A percentile compares a stretch with the other conserved stretches of the same genome.
These are phyloP conservation scores for Ceratobasidium theobromae DNA, from an alignment of 1,284 basidiomycete genomes.

Conservation along the genomic window DNA sequence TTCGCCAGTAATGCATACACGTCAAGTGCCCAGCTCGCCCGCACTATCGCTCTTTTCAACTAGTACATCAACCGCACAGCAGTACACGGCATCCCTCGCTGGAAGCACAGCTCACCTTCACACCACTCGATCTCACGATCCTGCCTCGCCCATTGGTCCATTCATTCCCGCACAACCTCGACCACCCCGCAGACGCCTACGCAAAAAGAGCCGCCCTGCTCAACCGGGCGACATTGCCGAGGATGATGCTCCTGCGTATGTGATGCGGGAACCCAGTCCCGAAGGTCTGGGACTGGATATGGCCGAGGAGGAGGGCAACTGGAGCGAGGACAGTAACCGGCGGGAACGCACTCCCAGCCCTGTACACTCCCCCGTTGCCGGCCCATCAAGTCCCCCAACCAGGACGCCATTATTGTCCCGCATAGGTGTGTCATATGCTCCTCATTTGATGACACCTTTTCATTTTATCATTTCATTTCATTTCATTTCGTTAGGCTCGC, in stretches of 20 bases:
- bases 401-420: constrained; percentile 33
- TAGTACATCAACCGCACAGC: constrained; percentile 22
- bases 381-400: constrained; percentile 34
- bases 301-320: constrained; percentile 23
- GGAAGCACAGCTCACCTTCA: constrained; percentile 22
- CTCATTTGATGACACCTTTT: too few relatives aligned
- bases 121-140: constrained; percentile 7
- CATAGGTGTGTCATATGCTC: constrained; percentile 35
- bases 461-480: background rate
- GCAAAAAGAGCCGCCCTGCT: constrained; percentile 29
- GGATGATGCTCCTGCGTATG: background rate
- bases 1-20: constrained; percentile 16
- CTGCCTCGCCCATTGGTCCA: background rate
- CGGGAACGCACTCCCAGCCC: constrained; percentile 17
- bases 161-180: constrained; percentile 25
- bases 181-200: constrained; percentile 4
- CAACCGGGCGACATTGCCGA: constrained; percentile 26
- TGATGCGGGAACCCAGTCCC: constrained; percentile 25
- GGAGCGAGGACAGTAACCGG: constrained; percentile 27
- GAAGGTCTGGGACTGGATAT: constrained; percentile 17
- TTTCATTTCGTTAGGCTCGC: constrained; percentile 6
- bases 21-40: constrained; percentile 25
- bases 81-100: constrained; percentile 19
- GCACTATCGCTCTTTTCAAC: constrained; percentile 20
- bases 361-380: constrained; percentile 4